These are phyloP conservation scores for Clausena lansium DNA, from an alignment of 345 rosid genomes.

Conservation along the genomic window DNA sequence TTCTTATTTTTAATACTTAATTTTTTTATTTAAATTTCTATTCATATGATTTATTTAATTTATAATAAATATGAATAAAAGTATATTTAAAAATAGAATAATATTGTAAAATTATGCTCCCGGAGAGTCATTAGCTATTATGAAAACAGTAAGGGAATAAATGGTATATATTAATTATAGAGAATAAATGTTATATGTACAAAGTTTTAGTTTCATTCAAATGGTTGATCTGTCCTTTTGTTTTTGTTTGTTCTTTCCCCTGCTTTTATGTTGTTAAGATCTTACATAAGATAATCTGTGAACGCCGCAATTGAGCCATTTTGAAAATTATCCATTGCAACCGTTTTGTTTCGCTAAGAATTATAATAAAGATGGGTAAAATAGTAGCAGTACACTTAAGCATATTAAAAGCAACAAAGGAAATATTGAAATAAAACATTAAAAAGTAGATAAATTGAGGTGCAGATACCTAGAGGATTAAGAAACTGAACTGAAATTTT, in stretches of 20 bases:
- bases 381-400: neutral
- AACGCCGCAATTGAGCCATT: neutral
- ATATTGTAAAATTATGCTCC: too few relatives aligned
- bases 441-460: neutral
- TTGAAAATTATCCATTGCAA: neutral
- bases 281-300: neutral
- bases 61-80: too few relatives aligned
- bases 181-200: neutral
- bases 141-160: too few relatives aligned
- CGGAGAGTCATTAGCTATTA: too few relatives aligned
- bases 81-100: too few relatives aligned
- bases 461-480: neutral
- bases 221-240: neutral
- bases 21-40: too few relatives aligned
- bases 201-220: neutral
- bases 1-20: too few relatives aligned
- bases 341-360: neutral
- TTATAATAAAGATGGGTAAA: neutral
- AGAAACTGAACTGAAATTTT: neutral
- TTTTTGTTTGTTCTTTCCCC: neutral
- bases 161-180: too few relatives aligned
- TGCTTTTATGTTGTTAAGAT: neutral
- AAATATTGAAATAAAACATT: neutral
- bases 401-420: too few relatives aligned
- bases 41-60: too few relatives aligned